Percentiles rank a stretch among this genome's conserved stretches.
phyloP scores from a whole-genome alignment of 2,329 filamentous ascomycete species.

The Hymenoscyphus fructigenus region DNA sequence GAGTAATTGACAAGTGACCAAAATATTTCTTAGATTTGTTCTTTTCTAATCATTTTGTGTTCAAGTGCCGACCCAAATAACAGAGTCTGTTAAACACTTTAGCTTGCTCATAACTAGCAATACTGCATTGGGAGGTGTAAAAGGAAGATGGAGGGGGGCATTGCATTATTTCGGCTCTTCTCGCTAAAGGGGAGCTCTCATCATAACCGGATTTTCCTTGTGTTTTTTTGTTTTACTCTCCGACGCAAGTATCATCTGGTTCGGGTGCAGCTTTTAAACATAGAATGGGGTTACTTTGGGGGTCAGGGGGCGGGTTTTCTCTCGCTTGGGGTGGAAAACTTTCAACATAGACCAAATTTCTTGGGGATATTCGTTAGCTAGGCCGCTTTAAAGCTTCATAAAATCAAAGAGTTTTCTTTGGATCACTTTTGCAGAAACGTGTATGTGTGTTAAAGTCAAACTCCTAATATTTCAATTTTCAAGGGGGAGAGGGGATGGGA shows the following conservation, averaged over 20 bases:
- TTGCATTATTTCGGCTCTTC: background rate
- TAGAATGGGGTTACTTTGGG: background rate
- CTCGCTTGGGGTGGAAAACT: background rate
- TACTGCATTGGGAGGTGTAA: background rate
- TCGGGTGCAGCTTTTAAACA: background rate
- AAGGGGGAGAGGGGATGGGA: no score
- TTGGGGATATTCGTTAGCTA: background rate
- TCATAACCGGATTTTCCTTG: background rate
- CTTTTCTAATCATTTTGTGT: background rate
- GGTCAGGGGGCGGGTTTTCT: background rate
- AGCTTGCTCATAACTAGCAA: background rate
- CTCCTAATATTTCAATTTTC: no score
- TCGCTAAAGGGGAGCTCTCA: background rate
- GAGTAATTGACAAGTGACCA: background rate
- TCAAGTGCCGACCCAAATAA: background rate
- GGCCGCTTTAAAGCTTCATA: constrained; percentile 1
- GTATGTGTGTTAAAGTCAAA: background rate
- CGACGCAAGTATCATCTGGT: background rate
- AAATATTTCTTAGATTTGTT: background rate
- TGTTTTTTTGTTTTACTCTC: background rate
- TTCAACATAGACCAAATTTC: background rate
- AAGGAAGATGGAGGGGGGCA: background rate
- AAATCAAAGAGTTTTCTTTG: background rate
- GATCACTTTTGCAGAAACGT: background rate
- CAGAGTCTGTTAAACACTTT: background rate